Conservation (phyloP, 495 filamentous ascomycete species). For the Bombardia bombarda region DNA sequence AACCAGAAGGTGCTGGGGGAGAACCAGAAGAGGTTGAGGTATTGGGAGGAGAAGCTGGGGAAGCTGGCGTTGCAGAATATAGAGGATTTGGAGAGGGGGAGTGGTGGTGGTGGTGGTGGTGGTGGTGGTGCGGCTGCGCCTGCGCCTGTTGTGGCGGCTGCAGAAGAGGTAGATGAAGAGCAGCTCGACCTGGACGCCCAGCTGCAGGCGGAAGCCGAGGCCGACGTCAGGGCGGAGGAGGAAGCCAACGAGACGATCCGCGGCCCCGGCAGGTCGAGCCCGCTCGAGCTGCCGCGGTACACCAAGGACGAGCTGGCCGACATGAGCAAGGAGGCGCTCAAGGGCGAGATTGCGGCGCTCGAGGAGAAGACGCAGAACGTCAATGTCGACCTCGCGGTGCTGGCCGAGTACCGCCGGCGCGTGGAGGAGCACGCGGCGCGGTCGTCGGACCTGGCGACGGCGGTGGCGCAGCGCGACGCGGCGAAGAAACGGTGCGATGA, state of each 20-base stretch:
- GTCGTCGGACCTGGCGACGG: conserved; percentile 66
- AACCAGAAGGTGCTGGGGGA: conserved; percentile 83
- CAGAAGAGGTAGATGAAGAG: conserved; percentile 13
- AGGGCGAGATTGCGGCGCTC: conserved; percentile 77
- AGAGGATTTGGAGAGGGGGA: conserved; percentile 52
- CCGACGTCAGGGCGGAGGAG: conserved; percentile 16
- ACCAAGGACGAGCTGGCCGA: conserved; percentile 88
- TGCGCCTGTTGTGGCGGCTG: conserved; percentile 1
- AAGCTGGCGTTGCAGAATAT: conserved; percentile 75
- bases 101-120: too few species aligned
- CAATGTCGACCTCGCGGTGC: conserved; percentile 81
- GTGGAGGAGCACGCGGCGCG: conserved; percentile 80
- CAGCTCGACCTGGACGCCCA: conserved; percentile 20
- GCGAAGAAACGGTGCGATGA: conserved; percentile 89
- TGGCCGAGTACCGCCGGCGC: conserved; percentile 86
- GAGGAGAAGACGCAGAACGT: conserved; percentile 90
- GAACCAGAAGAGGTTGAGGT: conserved; percentile 72
- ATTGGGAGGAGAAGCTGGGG: conserved; percentile 83
- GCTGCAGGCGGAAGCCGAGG: conserved; percentile 15
- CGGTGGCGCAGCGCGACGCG: conserved; percentile 67
- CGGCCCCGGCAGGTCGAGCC: conserved; percentile 15
- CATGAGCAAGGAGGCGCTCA: conserved; percentile 81
- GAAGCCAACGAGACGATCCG: conserved; percentile 18
- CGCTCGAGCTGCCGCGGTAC: conserved; percentile 63
- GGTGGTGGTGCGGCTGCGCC: conserved; percentile 11